phyloP scores from a whole-genome alignment of 2,329 filamentous ascomycete species.

The Aspergillus sclerotialis region DNA sequence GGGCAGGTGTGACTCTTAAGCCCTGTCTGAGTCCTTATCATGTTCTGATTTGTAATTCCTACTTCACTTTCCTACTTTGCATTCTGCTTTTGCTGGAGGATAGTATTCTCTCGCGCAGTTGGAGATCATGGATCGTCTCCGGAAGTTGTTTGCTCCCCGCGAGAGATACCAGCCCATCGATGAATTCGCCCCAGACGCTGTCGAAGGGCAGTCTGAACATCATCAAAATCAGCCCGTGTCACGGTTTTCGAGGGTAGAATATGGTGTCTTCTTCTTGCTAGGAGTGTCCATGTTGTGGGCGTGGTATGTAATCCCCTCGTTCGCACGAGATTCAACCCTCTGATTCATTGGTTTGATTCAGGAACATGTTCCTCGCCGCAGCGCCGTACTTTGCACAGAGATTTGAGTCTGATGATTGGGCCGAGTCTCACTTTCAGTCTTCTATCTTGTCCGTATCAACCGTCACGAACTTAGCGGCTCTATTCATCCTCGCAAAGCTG shows the following conservation, averaged over 20 bases:
- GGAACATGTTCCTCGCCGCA: conserved; percentile 98
- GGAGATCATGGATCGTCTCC: background rate
- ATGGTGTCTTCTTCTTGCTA: conserved; percentile 74
- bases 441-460: conserved; percentile 83
- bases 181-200: conserved; percentile 19
- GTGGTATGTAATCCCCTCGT: conserved; percentile 54
- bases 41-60: too few species aligned
- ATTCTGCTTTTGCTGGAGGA: background rate
- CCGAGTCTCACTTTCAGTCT: conserved; percentile 78
- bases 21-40: too few species aligned
- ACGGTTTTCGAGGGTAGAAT: conserved; percentile 76
- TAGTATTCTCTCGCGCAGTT: background rate
- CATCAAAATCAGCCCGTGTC: conserved; percentile 6
- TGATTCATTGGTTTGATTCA: conserved; percentile 25
- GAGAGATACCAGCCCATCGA: conserved; percentile 24
- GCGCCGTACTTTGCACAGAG: conserved; percentile 86
- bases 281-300: conserved; percentile 96
- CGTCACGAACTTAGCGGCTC: conserved; percentile 68
- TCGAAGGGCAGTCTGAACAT: conserved; percentile 17
- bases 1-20: too few species aligned
- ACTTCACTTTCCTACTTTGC: too few species aligned
- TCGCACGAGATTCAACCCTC: background rate
- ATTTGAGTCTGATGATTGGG: conserved; percentile 63
- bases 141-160: background rate
- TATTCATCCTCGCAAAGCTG: conserved; percentile 69